phyloP scores from a whole-genome alignment of 2,329 filamentous ascomycete species.

The Sclerotiophoma versabilis region DNA sequence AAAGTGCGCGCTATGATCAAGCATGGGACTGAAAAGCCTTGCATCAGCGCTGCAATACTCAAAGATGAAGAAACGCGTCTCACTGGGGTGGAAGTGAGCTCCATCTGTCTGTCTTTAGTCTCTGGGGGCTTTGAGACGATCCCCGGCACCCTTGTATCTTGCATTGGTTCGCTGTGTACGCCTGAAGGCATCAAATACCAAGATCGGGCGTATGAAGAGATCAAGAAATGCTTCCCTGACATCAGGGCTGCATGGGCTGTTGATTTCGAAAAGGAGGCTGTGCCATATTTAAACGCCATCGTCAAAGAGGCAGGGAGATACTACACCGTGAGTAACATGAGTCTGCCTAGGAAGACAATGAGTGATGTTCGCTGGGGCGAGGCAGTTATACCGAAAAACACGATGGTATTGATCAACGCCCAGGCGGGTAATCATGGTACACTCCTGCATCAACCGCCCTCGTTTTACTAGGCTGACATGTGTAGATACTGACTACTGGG shows the following conservation, averaged over 20 bases:
- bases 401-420: not conserved
- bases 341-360: slow-evolving; percentile 60
- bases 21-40: slow-evolving; percentile 61
- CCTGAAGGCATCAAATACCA: too few species aligned
- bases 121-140: too few species aligned
- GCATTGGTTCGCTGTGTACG: too few species aligned
- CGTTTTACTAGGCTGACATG: not conserved
- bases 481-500: not conserved
- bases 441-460: not conserved
- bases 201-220: too few species aligned
- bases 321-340: slow-evolving; percentile 63
- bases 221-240: not conserved
- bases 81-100: too few species aligned
- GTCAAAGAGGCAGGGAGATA: too few species aligned
- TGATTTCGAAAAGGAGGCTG: not conserved
- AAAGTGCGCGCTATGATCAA: slow-evolving; percentile 61
- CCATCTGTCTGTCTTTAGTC: too few species aligned
- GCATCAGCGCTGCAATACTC: too few species aligned
- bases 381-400: slow-evolving; percentile 52
- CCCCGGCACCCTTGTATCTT: too few species aligned
- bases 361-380: slow-evolving; percentile 61
- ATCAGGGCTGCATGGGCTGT: not conserved
- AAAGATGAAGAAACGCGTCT: too few species aligned
- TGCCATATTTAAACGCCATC: too few species aligned
- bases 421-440: not conserved